These are phyloP conservation scores for Nicotiana tabacum DNA, from an alignment of 257 asterid genomes.

Conservation along the genomic window DNA sequence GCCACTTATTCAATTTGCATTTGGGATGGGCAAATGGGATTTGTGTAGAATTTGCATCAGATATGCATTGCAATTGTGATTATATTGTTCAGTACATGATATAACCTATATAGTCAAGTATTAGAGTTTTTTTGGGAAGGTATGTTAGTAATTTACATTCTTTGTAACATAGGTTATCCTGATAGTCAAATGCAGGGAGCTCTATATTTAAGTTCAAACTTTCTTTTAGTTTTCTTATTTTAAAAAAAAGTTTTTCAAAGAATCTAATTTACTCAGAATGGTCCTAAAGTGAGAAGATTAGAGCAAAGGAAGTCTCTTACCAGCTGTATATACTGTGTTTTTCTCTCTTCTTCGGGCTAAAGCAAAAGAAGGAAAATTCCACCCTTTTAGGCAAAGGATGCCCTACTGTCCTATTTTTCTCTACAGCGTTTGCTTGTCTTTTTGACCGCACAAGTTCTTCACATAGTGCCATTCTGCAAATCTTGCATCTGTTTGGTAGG, in stretches of 20 bases:
- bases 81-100: background rate
- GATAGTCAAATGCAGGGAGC: background rate
- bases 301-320: background rate
- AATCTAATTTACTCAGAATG: background rate
- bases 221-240: background rate
- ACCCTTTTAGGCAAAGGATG: background rate
- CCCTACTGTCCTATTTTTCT: background rate
- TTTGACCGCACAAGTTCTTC: background rate
- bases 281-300: background rate
- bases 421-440: constrained; percentile 1
- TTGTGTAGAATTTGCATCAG: background rate
- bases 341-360: background rate
- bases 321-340: background rate
- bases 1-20: background rate
- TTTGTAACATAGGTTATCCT: background rate
- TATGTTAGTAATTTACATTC: background rate
- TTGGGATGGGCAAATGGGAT: background rate
- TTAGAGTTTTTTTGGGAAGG: background rate
- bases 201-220: background rate
- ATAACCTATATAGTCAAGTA: background rate
- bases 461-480: background rate
- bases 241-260: background rate
- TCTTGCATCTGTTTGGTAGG: background rate
- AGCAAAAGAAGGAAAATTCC: background rate
- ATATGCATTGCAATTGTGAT: background rate